phyloP scores from a whole-genome alignment of 2,329 filamentous ascomycete species.

The Colletotrichum sp. region DNA sequence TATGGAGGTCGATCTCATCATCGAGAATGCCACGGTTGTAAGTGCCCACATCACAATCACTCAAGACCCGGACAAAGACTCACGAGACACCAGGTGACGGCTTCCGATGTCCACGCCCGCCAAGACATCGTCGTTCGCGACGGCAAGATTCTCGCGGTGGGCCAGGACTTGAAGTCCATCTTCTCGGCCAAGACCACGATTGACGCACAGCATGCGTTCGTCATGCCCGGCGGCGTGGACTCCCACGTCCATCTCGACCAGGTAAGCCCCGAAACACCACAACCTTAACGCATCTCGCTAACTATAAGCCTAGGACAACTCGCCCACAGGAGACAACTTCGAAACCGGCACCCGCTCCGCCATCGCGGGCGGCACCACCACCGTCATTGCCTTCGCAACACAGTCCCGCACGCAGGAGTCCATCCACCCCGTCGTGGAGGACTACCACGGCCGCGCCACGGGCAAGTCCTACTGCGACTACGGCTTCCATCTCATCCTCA shows the following conservation, averaged over 20 bases:
- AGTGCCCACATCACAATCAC: not conserved
- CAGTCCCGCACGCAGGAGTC: conserved; percentile 52
- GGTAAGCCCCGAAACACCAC: conserved; percentile 31
- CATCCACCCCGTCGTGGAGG: conserved; percentile 48
- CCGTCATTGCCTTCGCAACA: conserved; percentile 61
- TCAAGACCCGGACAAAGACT: not conserved
- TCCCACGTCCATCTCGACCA: conserved; percentile 45
- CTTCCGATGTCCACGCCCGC: not conserved
- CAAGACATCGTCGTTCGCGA: conserved; percentile 7
- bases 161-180: not conserved
- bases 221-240: conserved; percentile 42
- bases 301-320: not conserved
- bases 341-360: conserved; percentile 56
- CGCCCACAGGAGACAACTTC: conserved; percentile 32
- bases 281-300: not conserved
- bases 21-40: conserved; percentile 13
- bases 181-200: not conserved
- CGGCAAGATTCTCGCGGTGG: conserved; percentile 7
- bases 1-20: conserved; percentile 12
- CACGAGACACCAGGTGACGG: not conserved
- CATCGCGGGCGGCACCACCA: conserved; percentile 64
- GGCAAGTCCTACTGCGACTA: conserved; percentile 61
- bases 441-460: conserved; percentile 49
- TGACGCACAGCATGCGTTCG: conserved; percentile 7
- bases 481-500: conserved; percentile 57